A percentile compares a stretch with the other conserved stretches of the same genome.
These are phyloP conservation scores for Verticillium tricorpus DNA, from an alignment of 2,329 filamentous ascomycete species.

Conservation along the genomic window DNA sequence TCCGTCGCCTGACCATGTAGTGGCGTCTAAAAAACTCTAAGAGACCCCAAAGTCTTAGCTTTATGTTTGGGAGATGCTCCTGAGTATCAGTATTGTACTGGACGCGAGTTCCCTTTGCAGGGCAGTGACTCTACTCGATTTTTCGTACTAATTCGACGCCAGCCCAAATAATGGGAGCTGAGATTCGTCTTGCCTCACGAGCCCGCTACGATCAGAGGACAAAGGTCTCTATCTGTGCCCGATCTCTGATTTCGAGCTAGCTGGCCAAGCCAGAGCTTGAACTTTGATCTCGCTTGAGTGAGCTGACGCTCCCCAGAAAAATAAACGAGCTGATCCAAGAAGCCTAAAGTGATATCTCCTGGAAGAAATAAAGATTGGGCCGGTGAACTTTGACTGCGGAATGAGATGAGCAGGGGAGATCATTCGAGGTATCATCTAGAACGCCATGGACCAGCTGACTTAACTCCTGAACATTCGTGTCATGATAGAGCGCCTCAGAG, in stretches of 20 bases:
- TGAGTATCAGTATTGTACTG: too few relatives aligned
- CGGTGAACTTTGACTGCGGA: neutral
- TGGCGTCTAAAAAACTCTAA: neutral
- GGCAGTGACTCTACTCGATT: too few relatives aligned
- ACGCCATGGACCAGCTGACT: neutral
- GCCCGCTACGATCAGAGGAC: too few relatives aligned
- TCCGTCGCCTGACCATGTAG: neutral
- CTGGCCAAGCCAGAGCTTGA: neutral
- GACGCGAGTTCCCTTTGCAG: neutral
- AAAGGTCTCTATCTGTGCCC: too few relatives aligned
- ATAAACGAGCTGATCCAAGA: neutral
- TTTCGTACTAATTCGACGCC: neutral
- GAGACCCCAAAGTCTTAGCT: neutral
- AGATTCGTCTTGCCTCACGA: neutral
- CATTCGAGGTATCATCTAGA: neutral
- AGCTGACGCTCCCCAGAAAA: neutral
- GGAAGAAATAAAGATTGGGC: neutral
- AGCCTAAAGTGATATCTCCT: neutral
- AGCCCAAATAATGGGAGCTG: neutral
- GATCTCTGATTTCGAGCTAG: too few relatives aligned
- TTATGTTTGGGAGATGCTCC: too few relatives aligned
- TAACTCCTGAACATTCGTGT: neutral
- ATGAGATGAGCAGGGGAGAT: neutral
- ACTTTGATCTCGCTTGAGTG: neutral
- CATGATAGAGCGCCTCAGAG: neutral